Evolutionary conservation across 345 rosid genomes (phyloP).

Genomic region (Barbarea vulgaris): DNA sequence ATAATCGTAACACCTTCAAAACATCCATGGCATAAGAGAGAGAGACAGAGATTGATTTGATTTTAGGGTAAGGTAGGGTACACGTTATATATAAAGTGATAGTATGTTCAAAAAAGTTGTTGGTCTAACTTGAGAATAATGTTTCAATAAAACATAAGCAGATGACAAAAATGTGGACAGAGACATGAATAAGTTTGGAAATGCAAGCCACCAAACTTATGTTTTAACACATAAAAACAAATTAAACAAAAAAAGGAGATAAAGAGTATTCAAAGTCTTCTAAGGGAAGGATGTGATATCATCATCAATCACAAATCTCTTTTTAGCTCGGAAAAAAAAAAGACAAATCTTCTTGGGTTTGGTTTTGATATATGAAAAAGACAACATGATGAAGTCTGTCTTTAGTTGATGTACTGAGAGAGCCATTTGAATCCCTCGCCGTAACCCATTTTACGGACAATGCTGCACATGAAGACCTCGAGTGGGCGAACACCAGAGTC

Average conservation of each 20-base stretch:
- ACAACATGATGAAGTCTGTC: background rate
- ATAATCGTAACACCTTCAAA: background rate
- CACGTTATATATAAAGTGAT: slow-evolving; percentile 14
- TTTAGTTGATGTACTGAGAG: slow-evolving; percentile 69
- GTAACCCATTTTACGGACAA: slow-evolving; percentile 77
- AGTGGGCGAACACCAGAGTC: slow-evolving; percentile 64
- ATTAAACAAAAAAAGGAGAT: background rate
- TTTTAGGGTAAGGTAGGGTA: background rate
- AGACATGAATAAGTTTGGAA: slow-evolving; percentile 36
- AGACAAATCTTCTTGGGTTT: slow-evolving; percentile 25
- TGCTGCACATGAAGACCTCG: slow-evolving; percentile 79
- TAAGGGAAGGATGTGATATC: slow-evolving; percentile 18
- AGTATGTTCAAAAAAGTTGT: slow-evolving; percentile 26
- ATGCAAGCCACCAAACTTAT: slow-evolving; percentile 39
- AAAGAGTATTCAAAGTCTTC: slow-evolving; percentile 25
- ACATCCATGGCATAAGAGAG: background rate
- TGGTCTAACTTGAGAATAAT: slow-evolving; percentile 35
- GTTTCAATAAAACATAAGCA: slow-evolving; percentile 29
- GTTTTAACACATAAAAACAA: slow-evolving; percentile 18
- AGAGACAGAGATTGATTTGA: slow-evolving; percentile 1
- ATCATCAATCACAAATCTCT: slow-evolving; percentile 27
- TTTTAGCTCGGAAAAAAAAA: slow-evolving; percentile 18
- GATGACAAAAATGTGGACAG: slow-evolving; percentile 30
- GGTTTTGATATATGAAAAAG: slow-evolving; percentile 31
- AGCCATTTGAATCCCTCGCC: slow-evolving; percentile 83